Percentiles rank a stretch among this genome's conserved stretches.
Evolutionary conservation across 169 alveolate genomes (phyloP).

Genomic region (Plasmodium vivax): DNA sequence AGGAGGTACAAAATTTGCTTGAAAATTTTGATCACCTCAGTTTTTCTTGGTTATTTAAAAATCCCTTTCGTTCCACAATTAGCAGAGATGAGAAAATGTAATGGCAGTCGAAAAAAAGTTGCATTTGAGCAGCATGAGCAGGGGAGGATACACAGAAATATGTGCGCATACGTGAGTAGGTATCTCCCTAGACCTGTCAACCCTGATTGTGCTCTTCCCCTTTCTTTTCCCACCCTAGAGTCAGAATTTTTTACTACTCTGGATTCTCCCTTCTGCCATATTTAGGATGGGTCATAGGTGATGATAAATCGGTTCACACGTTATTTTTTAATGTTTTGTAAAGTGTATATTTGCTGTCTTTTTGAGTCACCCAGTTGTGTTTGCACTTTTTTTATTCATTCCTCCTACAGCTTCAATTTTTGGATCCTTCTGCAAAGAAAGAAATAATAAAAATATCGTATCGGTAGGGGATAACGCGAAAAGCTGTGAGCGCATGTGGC

Average conservation of each 20-base stretch:
- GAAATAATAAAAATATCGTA: constrained; percentile 34
- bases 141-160: not conserved
- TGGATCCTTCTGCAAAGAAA: constrained; percentile 64
- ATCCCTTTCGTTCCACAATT: constrained; percentile 39
- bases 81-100: constrained; percentile 72
- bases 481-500: not conserved
- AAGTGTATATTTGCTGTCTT: not conserved
- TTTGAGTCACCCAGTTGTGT: not conserved
- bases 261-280: constrained; percentile 67
- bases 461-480: constrained; percentile 18
- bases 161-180: not conserved
- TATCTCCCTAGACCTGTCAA: not conserved
- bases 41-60: constrained; percentile 56
- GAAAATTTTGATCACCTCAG: constrained; percentile 32
- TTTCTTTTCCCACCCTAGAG: constrained; percentile 14
- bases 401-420: constrained; percentile 35
- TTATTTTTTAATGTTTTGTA: not conserved
- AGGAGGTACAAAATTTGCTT: constrained; percentile 27
- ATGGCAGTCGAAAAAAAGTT: not conserved
- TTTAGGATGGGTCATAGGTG: constrained; percentile 72
- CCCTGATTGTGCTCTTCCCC: not conserved
- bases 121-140: not conserved
- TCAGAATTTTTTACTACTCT: constrained; percentile 54
- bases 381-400: not conserved
- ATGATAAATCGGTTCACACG: not conserved